These are phyloP conservation scores for Botrytis fragariae DNA, from an alignment of 2,329 filamentous ascomycete species.

Conservation along the genomic window DNA sequence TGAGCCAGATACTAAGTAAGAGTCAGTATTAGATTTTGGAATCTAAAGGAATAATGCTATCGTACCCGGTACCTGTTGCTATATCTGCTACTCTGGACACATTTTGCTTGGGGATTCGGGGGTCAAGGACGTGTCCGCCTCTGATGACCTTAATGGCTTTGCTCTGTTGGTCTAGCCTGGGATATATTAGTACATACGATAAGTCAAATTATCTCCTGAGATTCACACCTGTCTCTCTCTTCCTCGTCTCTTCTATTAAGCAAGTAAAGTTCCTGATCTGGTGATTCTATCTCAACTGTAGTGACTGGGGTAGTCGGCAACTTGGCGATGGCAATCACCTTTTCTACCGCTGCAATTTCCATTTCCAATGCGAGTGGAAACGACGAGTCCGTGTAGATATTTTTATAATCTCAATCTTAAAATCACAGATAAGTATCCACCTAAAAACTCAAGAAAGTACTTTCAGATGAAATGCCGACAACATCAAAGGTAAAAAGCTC, in stretches of 20 bases:
- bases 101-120: conserved; percentile 3
- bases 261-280: background rate
- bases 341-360: background rate
- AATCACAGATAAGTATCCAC: background rate
- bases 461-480: background rate
- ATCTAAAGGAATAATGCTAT: background rate
- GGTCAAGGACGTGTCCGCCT: background rate
- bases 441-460: background rate
- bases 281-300: background rate
- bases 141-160: rapidly evolving
- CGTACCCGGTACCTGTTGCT: background rate
- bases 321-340: background rate
- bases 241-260: conserved; percentile 3
- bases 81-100: background rate
- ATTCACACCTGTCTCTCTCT: background rate
- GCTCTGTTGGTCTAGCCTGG: background rate
- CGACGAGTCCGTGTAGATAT: background rate
- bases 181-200: background rate
- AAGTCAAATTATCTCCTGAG: background rate
- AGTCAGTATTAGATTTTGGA: background rate
- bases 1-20: background rate
- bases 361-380: background rate
- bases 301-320: background rate
- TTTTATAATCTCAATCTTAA: background rate
- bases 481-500: background rate